Evolutionary conservation across 768 basidiomycete species (phyloP), one percentile per base, ranked within the genome.

Genomic region (Suillus spraguei): DNA sequence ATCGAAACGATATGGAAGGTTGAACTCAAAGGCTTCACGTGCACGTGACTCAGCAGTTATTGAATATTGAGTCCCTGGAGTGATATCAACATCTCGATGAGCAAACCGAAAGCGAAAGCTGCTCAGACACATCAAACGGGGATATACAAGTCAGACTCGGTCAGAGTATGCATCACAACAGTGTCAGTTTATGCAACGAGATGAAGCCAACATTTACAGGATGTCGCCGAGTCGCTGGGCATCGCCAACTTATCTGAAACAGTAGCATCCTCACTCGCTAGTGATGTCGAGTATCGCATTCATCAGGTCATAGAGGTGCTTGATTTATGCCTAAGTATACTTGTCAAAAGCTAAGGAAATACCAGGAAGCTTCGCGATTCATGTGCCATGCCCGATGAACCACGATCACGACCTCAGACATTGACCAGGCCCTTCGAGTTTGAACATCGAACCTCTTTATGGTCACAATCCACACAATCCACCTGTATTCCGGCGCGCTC

Each of bases 391-490:
- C 92, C 7, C 87, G 92, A 63, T 83, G 97, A 61, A 94, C 91
- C n/a, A 91, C 91, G 0, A 82, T 99, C 75, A 91, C 88, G 10
- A 92, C 95, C 7, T 82, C 88, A 28, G 97, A 99, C 78, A 88
- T 99, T 63, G 96, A 98, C 76, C 89, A 93, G 66, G 97, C 97
- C 1, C 81, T 99, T 54, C 92, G 94, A 65, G 94, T 93, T 2
- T 97, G 62, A 99, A 98, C 78, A 94, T 99, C 67, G 97, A 99
- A 76, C 97, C 97, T 13, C 79, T 99, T 28, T 99, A 92, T 72
- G 97, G 91, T 38, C 74, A 75, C 50, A 70, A 68, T 5, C 71
- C 74, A 0, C 71, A 75, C 36, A 74, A 70, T 0, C 74, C 74
- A n/a, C 74, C 74, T 28, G 74, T 71, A 1, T 75, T 75, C 64